Percentiles rank a stretch among this genome's conserved stretches.
These are phyloP conservation scores for Penicillium sp. DNA, from an alignment of 2,329 filamentous ascomycete genomes.

Conservation along the genomic window DNA sequence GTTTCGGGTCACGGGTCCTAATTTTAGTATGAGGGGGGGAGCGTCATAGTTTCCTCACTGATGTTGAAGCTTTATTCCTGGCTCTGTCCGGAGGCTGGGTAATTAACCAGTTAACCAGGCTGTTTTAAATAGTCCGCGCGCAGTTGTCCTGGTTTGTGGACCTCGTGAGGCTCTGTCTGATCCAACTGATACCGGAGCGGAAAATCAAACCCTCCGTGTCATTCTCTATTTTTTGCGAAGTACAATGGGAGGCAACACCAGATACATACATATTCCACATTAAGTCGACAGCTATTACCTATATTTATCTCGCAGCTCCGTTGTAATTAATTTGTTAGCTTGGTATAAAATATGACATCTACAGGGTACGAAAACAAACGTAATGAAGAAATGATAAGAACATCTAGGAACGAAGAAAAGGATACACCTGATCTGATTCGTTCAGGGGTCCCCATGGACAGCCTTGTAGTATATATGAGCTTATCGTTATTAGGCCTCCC, in stretches of 20 bases:
- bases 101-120: not conserved
- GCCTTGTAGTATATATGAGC: not conserved
- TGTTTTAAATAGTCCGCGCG: too few relatives aligned
- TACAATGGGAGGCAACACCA: too few relatives aligned
- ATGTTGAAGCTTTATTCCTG: not conserved
- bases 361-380: too few relatives aligned
- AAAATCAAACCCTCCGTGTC: not conserved
- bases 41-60: not conserved
- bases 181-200: not conserved
- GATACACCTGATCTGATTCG: too few relatives aligned
- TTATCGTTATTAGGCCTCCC: not conserved
- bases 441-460: too few relatives aligned
- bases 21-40: not conserved
- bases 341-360: not conserved
- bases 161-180: too few relatives aligned
- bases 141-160: too few relatives aligned
- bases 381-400: too few relatives aligned
- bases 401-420: too few relatives aligned
- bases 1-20: not conserved
- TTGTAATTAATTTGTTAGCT: not conserved
- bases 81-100: too few relatives aligned
- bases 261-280: not conserved
- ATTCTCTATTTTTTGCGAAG: not conserved
- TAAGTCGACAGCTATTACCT: not conserved
- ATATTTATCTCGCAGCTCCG: not conserved